These are phyloP conservation scores for Penicillium italicum DNA, from an alignment of 2,329 filamentous ascomycete species.

Conservation along the genomic window DNA sequence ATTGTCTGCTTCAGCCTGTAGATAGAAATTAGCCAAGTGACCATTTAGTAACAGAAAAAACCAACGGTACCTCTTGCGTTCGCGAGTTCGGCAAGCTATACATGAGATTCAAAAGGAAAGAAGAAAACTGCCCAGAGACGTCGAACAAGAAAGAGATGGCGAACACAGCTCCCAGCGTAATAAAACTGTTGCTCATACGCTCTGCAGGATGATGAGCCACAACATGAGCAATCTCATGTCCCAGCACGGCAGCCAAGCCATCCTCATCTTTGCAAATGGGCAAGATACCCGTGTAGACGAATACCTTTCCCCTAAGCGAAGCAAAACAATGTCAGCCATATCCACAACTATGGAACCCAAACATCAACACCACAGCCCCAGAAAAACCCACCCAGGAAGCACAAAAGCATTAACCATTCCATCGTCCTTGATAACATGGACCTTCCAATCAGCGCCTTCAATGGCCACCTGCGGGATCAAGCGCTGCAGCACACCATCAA, in stretches of 20 bases:
- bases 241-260: constrained; percentile 58
- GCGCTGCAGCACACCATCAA: constrained; percentile 52
- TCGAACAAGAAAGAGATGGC: constrained; percentile 38
- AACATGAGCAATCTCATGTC: constrained; percentile 64
- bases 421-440: constrained; percentile 55
- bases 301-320: constrained; percentile 54
- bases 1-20: constrained; percentile 56
- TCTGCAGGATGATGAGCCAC: constrained; percentile 56
- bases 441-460: constrained; percentile 51
- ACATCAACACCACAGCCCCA: background rate
- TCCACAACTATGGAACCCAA: background rate
- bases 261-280: constrained; percentile 55
- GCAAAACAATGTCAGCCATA: constrained; percentile 3
- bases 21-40: constrained; percentile 9
- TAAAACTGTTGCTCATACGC: constrained; percentile 47
- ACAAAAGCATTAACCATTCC: constrained; percentile 59
- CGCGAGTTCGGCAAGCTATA: constrained; percentile 54
- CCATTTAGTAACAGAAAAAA: no score
- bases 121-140: constrained; percentile 37
- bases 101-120: constrained; percentile 47
- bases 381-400: constrained; percentile 50
- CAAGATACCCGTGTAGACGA: constrained; percentile 61
- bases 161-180: constrained; percentile 31
- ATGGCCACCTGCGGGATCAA: constrained; percentile 52
- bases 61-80: constrained; percentile 50